These are phyloP conservation scores for Trametes coccinea DNA, from an alignment of 768 basidiomycete species.

Conservation along the genomic window DNA sequence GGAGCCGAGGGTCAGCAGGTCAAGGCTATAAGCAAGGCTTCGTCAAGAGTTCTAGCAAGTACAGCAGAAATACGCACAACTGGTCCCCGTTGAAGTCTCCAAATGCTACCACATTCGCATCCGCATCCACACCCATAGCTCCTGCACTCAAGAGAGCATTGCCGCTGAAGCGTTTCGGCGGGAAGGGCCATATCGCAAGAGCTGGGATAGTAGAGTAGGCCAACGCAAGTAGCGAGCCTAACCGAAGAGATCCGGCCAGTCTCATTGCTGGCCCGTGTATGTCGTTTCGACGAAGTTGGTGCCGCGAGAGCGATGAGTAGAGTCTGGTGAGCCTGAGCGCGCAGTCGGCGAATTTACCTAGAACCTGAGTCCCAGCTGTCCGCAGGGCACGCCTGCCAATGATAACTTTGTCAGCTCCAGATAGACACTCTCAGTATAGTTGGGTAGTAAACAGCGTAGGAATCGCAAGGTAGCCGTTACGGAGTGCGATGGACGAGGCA, in stretches of 20 bases:
- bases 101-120: constrained; percentile 79
- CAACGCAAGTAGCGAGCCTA: background rate
- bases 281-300: background rate
- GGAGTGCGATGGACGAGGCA: too few species aligned
- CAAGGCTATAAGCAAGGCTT: constrained; percentile 51
- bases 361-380: background rate
- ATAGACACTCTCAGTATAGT: too few species aligned
- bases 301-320: background rate
- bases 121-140: constrained; percentile 70
- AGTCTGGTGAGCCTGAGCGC: background rate
- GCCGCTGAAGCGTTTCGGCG: constrained; percentile 79
- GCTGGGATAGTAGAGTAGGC: background rate
- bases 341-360: background rate
- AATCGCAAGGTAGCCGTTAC: too few species aligned
- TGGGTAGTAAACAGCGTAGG: too few species aligned
- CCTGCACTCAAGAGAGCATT: constrained; percentile 83
- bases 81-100: constrained; percentile 98
- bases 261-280: background rate
- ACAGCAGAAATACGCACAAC: constrained; percentile 56
- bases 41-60: background rate
- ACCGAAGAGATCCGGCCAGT: background rate
- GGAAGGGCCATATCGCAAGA: constrained; percentile 74
- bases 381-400: too few species aligned
- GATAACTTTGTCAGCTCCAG: too few species aligned
- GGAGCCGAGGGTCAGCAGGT: constrained; percentile 72